A percentile compares a stretch with the other conserved stretches of the same genome.
These are phyloP conservation scores for Cystobasidium pallidum DNA, from an alignment of 1,284 basidiomycete genomes.

Conservation along the genomic window DNA sequence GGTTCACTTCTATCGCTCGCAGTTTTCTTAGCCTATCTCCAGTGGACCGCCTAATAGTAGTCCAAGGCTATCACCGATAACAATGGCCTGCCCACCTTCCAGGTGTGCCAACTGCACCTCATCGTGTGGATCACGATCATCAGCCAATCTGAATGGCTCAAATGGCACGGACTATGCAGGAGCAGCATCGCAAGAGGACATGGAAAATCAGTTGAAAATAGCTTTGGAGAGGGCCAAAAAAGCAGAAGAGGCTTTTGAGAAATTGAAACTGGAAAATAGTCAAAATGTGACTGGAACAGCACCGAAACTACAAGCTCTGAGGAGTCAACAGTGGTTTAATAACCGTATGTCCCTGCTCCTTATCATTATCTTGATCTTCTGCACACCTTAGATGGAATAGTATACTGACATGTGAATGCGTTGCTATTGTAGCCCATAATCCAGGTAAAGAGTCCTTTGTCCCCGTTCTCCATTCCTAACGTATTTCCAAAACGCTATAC, in stretches of 20 bases:
- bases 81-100: constrained; percentile 30
- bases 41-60: too few species aligned
- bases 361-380: not conserved
- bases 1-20: too few species aligned
- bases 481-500: constrained; percentile 3
- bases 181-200: constrained; percentile 4
- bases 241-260: constrained; percentile 41
- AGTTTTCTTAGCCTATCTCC: not conserved
- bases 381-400: not conserved
- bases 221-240: constrained; percentile 30
- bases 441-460: constrained; percentile 13
- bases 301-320: constrained; percentile 27
- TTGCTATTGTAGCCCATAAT: constrained; percentile 22
- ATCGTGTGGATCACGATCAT: constrained; percentile 24
- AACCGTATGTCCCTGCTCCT: constrained; percentile 14
- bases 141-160: constrained; percentile 3
- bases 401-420: too few species aligned
- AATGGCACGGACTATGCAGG: constrained; percentile 5
- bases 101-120: constrained; percentile 32
- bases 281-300: constrained; percentile 24
- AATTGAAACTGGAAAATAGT: constrained; percentile 32
- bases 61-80: not conserved
- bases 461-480: not conserved
- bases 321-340: constrained; percentile 43
- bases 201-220: constrained; percentile 23